A percentile compares a stretch with the other conserved stretches of the same genome.
These are phyloP conservation scores for Tulasnella sp. DNA, from an alignment of 768 basidiomycete species.

Conservation along the genomic window DNA sequence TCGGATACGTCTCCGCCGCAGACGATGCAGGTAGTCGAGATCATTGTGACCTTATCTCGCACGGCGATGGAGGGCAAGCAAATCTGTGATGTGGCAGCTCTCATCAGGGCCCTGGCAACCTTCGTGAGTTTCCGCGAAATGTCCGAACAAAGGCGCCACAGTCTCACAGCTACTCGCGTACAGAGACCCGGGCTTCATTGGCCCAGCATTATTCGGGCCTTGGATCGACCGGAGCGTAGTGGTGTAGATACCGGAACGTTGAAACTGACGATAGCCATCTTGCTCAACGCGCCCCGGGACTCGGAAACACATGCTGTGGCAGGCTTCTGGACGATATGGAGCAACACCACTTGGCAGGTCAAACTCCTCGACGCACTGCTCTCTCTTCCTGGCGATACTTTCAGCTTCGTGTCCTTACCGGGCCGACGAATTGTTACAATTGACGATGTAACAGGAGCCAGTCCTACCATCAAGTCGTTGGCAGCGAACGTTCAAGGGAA, in stretches of 20 bases:
- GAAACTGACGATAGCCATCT: slow-evolving; percentile 79
- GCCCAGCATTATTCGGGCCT: slow-evolving; percentile 72
- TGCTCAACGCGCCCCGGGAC: slow-evolving; percentile 71
- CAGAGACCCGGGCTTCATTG: slow-evolving; percentile 65
- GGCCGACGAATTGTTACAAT: slow-evolving; percentile 75
- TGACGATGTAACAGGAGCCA: slow-evolving; percentile 75
- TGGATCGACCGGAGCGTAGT: slow-evolving; percentile 74
- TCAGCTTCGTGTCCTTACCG: slow-evolving; percentile 84
- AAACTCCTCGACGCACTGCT: slow-evolving; percentile 81
- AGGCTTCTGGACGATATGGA: slow-evolving; percentile 82
- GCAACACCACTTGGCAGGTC: slow-evolving; percentile 74
- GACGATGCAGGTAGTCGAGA: slow-evolving; percentile 60
- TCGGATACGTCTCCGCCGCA: slow-evolving; percentile 60
- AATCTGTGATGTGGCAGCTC: slow-evolving; percentile 62
- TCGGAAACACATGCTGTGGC: slow-evolving; percentile 67
- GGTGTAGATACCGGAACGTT: slow-evolving; percentile 84
- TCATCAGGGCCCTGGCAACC: slow-evolving; percentile 62
- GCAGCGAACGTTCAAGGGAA: slow-evolving; percentile 85
- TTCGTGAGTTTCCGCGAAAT: slow-evolving; percentile 43
- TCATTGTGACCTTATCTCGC: slow-evolving; percentile 55
- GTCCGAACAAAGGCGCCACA: not conserved
- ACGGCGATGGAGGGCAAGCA: slow-evolving; percentile 61
- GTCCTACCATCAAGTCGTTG: slow-evolving; percentile 84
- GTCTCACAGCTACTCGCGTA: slow-evolving; percentile 15
- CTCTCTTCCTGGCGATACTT: slow-evolving; percentile 79